Percentiles rank a stretch among this genome's conserved stretches.
Evolutionary conservation across 495 filamentous ascomycete species (phyloP).

Genomic region (Penicillium coffeae): DNA sequence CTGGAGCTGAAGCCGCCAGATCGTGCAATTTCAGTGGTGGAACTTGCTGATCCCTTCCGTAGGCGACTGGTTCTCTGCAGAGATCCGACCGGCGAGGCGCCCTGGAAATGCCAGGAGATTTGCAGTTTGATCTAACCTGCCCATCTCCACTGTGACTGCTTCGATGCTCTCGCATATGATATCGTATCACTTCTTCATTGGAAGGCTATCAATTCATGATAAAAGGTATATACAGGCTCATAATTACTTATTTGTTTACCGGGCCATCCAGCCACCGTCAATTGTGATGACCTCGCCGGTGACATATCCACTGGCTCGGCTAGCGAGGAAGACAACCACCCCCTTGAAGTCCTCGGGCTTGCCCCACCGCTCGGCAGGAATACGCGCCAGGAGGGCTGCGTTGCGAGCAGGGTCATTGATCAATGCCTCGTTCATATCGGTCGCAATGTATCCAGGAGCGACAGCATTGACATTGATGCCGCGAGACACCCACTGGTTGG

Average conservation of each 20-base stretch:
- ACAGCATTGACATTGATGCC: constrained; percentile 81
- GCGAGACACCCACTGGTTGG: constrained; percentile 78
- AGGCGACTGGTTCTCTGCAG: background rate
- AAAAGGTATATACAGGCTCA: no score
- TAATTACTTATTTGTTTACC: no score
- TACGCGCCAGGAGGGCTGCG: constrained; percentile 71
- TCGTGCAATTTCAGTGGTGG: background rate
- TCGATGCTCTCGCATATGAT: no score
- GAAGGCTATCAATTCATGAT: background rate
- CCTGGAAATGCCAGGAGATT: no score
- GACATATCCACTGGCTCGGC: constrained; percentile 73
- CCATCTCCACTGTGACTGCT: no score
- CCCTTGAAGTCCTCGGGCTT: constrained; percentile 88
- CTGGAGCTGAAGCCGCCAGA: background rate
- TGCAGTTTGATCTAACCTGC: no score
- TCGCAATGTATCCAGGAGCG: constrained; percentile 79
- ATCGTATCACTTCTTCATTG: no score
- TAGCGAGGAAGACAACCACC: constrained; percentile 71
- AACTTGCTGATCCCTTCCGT: background rate
- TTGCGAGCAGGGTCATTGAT: constrained; percentile 66
- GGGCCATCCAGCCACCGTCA: constrained; percentile 93
- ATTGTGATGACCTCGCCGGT: constrained; percentile 76
- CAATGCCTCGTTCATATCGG: constrained; percentile 87
- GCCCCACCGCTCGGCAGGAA: constrained; percentile 86
- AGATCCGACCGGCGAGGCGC: background rate